These are phyloP conservation scores for Kwoniella bestiolae DNA, from an alignment of 768 basidiomycete genomes.

Conservation along the genomic window DNA sequence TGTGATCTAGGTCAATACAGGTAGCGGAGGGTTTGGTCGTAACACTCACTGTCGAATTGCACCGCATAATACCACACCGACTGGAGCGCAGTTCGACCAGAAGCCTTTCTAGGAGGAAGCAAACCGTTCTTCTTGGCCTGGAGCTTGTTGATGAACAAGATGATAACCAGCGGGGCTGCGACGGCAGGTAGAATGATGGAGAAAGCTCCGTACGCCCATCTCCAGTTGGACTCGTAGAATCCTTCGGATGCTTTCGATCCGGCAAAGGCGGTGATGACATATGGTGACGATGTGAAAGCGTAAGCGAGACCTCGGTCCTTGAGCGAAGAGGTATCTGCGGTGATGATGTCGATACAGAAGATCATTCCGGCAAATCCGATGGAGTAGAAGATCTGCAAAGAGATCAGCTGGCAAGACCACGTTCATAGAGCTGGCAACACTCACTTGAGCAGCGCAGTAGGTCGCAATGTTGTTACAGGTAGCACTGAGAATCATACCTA, in stretches of 20 bases:
- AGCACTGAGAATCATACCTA: slow-evolving; percentile 47
- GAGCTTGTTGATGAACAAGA: slow-evolving; percentile 29
- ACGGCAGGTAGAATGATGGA: slow-evolving; percentile 41
- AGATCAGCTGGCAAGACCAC: neutral
- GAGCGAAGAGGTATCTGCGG: slow-evolving; percentile 52
- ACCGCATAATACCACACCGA: slow-evolving; percentile 31
- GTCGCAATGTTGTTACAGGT: slow-evolving; percentile 37
- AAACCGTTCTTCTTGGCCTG: slow-evolving; percentile 31
- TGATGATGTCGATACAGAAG: slow-evolving; percentile 50
- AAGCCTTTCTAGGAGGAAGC: neutral
- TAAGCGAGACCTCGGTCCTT: slow-evolving; percentile 49
- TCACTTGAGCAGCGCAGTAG: slow-evolving; percentile 49
- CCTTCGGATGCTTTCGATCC: slow-evolving; percentile 44
- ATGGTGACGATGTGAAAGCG: slow-evolving; percentile 48
- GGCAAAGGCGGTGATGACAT: slow-evolving; percentile 54
- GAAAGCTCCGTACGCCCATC: slow-evolving; percentile 41
- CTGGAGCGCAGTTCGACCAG: slow-evolving; percentile 13
- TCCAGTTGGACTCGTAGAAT: slow-evolving; percentile 43
- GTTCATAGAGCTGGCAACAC: neutral
- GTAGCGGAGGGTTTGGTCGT: slow-evolving; percentile 14
- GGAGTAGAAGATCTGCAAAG: slow-evolving; percentile 31
- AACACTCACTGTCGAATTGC: slow-evolving; percentile 44
- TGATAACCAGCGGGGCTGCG: slow-evolving; percentile 18
- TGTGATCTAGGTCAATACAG: slow-evolving; percentile 41
- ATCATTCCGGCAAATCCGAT: slow-evolving; percentile 47